phyloP scores from a whole-genome alignment of 768 basidiomycete species.

The Collybia sp. region DNA sequence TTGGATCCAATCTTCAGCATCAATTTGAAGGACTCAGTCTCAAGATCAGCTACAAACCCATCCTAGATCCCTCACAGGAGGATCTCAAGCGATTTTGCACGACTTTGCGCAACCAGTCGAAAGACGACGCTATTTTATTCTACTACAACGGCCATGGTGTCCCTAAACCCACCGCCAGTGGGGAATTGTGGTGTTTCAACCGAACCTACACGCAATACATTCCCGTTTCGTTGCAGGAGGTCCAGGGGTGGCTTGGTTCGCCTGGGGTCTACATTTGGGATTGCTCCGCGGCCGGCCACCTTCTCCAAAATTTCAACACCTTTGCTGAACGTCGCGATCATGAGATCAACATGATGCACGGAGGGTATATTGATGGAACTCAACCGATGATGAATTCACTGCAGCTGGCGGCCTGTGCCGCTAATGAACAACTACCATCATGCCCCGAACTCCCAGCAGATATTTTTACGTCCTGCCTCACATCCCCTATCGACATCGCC shows the following conservation, averaged over 20 bases:
- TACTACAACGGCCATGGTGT: constrained; percentile 99
- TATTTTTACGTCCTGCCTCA: constrained; percentile 95
- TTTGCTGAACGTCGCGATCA: constrained; percentile 74
- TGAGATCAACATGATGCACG: constrained; percentile 53
- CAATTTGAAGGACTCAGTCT: constrained; percentile 96
- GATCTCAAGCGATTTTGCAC: constrained; percentile 87
- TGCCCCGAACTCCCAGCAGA: constrained; percentile 97
- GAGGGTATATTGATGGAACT: constrained; percentile 54
- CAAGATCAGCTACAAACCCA: constrained; percentile 92
- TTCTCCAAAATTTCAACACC: constrained; percentile 83
- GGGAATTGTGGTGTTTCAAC: constrained; percentile 99
- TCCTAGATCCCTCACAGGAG: constrained; percentile 92
- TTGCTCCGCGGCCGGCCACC: constrained; percentile 94
- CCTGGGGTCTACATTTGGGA: constrained; percentile 99
- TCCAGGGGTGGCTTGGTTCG: constrained; percentile 91
- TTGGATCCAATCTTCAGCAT: constrained; percentile 87
- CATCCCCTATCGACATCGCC: constrained; percentile 97
- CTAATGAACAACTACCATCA: constrained; percentile 88
- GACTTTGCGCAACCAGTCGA: constrained; percentile 79
- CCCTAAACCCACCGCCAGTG: constrained; percentile 90
- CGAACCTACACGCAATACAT: constrained; percentile 97
- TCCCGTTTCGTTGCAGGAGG: constrained; percentile 89
- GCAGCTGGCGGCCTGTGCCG: constrained; percentile 91
- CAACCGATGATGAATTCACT: constrained; percentile 83
- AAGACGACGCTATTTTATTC: constrained; percentile 91